Evolutionary conservation across 1,139 yeast genomes (phyloP), one percentile per base, ranked within the genome.

Genomic region (Starmera stellimalicola): DNA sequence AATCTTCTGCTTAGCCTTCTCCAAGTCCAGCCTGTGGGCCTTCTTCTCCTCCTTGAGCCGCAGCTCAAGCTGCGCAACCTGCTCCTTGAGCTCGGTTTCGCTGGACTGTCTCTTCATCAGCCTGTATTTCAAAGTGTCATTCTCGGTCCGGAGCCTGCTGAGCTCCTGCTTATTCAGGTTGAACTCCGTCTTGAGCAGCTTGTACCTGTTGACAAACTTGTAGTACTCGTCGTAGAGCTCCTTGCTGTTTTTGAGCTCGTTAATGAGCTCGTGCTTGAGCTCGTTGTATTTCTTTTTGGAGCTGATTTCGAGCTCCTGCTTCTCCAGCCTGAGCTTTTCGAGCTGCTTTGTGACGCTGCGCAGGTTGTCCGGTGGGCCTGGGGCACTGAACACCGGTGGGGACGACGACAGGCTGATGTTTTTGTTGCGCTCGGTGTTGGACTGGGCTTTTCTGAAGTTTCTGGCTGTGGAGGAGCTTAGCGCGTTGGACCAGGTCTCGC

Each of bases 151-250:
- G 20, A 46, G 26, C 7, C 22, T 11, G 18, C 33, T 33, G 8
- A 43, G 25, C 15, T 41, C 39, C 20, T 34, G 32, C 22, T 35
- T 34, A 9, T 22, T 22, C 6, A n/a, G 11, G 11, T n/a, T 8
- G 12, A 37, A 37, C 22, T 47, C 43, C 29, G 41, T 41, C 37
- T 63, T 65, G 38, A 68, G 47, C 12, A 54, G 55, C 27, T 62
- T 55, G 44, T 70, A 69, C 43, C 65, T 67, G 31, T 57, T 46
- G 22, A 63, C 61, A 20, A 70, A 54, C 34, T 56, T 52, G 40
- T 64, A 60, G 43, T 66, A 70, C 12, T 57, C 53, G 33, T 59
- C 62, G 36, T 52, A 57, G 5, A 57, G 36, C 32, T 44, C 44
- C 33, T 57, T 54, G 6, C 56, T 47, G 29, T 54, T 55, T 35